phyloP scores from a whole-genome alignment of 805 yeast genomes.

The Barnettozyma siamensis region DNA sequence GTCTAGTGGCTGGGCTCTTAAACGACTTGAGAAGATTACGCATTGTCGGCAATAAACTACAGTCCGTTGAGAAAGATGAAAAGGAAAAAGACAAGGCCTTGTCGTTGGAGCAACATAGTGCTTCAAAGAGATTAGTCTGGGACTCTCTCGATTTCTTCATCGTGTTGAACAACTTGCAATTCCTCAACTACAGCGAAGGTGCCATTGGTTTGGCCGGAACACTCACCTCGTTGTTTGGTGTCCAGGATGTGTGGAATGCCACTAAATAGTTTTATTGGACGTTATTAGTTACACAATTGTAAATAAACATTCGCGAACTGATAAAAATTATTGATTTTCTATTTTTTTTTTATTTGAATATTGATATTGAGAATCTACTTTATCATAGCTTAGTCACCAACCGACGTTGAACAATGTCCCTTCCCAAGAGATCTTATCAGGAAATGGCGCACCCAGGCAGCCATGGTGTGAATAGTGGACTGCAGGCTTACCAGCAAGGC shows the following conservation, averaged over 20 bases:
- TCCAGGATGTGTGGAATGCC: slow-evolving; percentile 63
- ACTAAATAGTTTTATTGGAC: slow-evolving; percentile 28
- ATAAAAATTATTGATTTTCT: too few relatives aligned
- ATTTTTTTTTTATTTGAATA: too few relatives aligned
- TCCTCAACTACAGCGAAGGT: slow-evolving; percentile 66
- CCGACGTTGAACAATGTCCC: too few relatives aligned
- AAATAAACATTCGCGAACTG: too few relatives aligned
- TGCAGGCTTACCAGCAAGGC: slow-evolving; percentile 2
- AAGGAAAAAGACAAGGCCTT: slow-evolving; percentile 34
- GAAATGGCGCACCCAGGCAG: slow-evolving; percentile 14
- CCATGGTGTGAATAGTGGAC: slow-evolving; percentile 7
- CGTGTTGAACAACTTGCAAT: slow-evolving; percentile 62
- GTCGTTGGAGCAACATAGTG: slow-evolving; percentile 38
- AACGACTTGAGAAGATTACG: slow-evolving; percentile 4
- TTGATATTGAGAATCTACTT: too few relatives aligned
- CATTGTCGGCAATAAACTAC: not conserved
- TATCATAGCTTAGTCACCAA: too few relatives aligned
- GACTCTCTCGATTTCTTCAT: slow-evolving; percentile 70
- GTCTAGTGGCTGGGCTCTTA: slow-evolving; percentile 54
- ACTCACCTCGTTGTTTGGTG: slow-evolving; percentile 72
- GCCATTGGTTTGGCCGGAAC: slow-evolving; percentile 80
- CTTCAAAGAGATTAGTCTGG: slow-evolving; percentile 65
- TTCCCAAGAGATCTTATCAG: slow-evolving; percentile 11
- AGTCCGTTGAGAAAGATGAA: slow-evolving; percentile 28
- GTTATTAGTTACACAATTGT: too few relatives aligned